A percentile compares a stretch with the other conserved stretches of the same genome.
These are phyloP conservation scores for Malus orientalis DNA, from an alignment of 306 rosid genomes.

Conservation along the genomic window DNA sequence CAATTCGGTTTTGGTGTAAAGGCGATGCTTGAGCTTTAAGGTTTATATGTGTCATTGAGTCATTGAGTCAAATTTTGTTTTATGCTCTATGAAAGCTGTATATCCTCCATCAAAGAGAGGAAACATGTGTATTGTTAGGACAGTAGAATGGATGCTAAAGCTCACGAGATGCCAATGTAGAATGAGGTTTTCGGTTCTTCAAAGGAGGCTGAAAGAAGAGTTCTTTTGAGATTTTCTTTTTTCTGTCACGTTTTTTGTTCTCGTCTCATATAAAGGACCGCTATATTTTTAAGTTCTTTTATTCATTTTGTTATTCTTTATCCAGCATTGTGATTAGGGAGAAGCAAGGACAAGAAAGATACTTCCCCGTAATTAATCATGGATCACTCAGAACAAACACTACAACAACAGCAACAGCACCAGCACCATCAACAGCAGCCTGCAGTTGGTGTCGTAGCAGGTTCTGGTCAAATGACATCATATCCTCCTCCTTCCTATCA, in stretches of 20 bases:
- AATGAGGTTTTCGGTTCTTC: background rate
- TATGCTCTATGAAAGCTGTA: background rate
- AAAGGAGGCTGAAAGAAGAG: background rate
- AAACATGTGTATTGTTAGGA: background rate
- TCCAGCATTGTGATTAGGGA: constrained; percentile 24
- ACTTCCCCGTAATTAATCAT: constrained; percentile 22
- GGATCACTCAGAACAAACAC: constrained; percentile 65
- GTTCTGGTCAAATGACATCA: constrained; percentile 47
- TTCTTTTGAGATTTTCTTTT: background rate
- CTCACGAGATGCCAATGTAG: background rate
- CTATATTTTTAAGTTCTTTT: background rate
- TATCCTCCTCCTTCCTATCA: constrained; percentile 51
- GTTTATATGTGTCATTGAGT: background rate
- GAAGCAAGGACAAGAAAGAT: constrained; percentile 22
- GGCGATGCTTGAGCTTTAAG: background rate
- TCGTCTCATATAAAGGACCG: background rate
- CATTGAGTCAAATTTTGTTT: background rate
- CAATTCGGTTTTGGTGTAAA: background rate
- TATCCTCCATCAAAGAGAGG: background rate
- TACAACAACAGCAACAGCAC: constrained; percentile 33
- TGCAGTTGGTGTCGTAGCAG: constrained; percentile 36
- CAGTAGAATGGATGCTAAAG: background rate
- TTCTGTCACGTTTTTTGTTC: background rate
- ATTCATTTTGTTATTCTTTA: background rate
- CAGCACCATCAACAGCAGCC: constrained; percentile 9